These are phyloP conservation scores for Nemania diffusa DNA, from an alignment of 2,329 filamentous ascomycete genomes.

Conservation along the genomic window DNA sequence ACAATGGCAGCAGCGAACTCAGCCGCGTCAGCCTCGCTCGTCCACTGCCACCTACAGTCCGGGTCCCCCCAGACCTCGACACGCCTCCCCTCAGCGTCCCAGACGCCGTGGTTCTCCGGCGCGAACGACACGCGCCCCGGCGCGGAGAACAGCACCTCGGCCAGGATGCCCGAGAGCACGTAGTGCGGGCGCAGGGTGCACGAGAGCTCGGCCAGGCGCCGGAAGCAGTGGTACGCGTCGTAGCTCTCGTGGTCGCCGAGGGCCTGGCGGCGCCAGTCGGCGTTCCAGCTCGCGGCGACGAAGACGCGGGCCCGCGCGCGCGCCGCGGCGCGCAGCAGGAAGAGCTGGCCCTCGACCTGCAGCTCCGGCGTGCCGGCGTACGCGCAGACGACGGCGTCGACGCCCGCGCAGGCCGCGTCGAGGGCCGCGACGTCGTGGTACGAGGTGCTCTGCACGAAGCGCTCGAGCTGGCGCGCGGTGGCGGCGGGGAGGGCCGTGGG, in stretches of 20 bases:
- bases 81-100: constrained; percentile 33
- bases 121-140: constrained; percentile 34
- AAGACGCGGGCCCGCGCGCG: constrained; percentile 47
- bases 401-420: constrained; percentile 48
- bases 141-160: constrained; percentile 42
- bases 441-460: constrained; percentile 40
- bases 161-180: constrained; percentile 46
- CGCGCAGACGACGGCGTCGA: constrained; percentile 52
- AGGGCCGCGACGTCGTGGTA: constrained; percentile 49
- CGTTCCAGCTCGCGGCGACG: constrained; percentile 36
- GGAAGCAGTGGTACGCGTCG: constrained; percentile 50
- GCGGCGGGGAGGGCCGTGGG: constrained; percentile 44
- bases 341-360: constrained; percentile 49
- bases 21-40: constrained; percentile 37
- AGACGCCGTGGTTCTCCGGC: constrained; percentile 32
- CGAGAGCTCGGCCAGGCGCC: constrained; percentile 45
- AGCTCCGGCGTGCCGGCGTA: constrained; percentile 44
- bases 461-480: constrained; percentile 41
- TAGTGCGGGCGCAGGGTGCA: constrained; percentile 42
- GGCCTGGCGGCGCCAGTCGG: constrained; percentile 35
- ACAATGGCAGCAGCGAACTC: constrained; percentile 32
- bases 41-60: constrained; percentile 34
- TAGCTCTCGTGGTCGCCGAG: constrained; percentile 50
- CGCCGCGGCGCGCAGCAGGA: constrained; percentile 52
- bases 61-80: constrained; percentile 36